Base-by-base conservation (phyloP, 2,329 filamentous ascomycete species). In the Fusarium nodosum region DNA sequence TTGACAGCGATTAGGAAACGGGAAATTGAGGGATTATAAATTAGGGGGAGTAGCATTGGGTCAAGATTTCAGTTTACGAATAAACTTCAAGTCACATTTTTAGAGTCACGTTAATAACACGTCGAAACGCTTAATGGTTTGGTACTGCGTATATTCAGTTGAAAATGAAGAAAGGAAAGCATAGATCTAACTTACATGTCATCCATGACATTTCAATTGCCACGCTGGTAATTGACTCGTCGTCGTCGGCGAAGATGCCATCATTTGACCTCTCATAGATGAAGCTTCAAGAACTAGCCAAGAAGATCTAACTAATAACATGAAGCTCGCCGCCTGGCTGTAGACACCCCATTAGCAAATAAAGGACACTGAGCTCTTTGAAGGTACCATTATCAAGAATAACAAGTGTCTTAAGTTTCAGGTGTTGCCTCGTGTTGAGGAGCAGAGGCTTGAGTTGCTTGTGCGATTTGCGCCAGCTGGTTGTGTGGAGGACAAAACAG, bases 341-440 rank as follows among this genome's bases (percentile, higher is more conserved):
- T 8, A 70, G 58, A 36, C 66, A 64, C 12, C 52, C 11, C 38
- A 60, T 63, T 20, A 67, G 20, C 53, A 42, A 38, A 26, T 39
- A 28, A 22, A 69, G 39, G 28, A 56, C 34, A 20, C 51, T 10
- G 56, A 39, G 16, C 33, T 20, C 2, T 20, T 20, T 20, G 11
- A 39, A 39, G 7, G 36, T 22, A 13, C 12, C n/a, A 3, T 39
- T 20, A 39, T 39, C n/a, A 7, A 55, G 16, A 13, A 69, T 10
- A 33, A 69, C 54, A 6, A 69, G 33, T 26, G 44, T 62, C 46
- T 69, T 64, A 54, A 69, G 67, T 7, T 46, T 45, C 26, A 69
- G 42, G 13, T 60, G 57, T 20, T 13, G 26, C 9, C 31, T 39
- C 62, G 60, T 60, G 12, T 48, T n/a, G 12, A n/a, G 5, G 41